These are phyloP conservation scores for Forsythia suspensa DNA, from an alignment of 257 asterid species.

Conservation along the genomic window DNA sequence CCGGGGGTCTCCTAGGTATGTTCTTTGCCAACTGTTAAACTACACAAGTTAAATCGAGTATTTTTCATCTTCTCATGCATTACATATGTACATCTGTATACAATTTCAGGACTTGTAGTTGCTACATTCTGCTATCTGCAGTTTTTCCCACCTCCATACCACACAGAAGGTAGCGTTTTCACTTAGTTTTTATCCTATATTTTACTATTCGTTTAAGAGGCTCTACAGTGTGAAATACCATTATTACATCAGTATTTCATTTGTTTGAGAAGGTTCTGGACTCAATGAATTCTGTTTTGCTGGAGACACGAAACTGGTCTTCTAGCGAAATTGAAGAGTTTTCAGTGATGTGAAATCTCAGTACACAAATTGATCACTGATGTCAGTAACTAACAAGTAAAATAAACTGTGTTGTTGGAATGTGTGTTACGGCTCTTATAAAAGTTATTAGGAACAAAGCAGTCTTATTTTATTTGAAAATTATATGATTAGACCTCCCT, in stretches of 20 bases:
- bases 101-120: conserved; percentile 40
- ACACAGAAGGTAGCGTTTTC: conserved; percentile 33
- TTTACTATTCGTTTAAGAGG: neutral
- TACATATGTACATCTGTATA: neutral
- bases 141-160: conserved; percentile 56
- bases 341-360: no score
- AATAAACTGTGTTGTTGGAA: neutral
- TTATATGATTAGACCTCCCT: neutral
- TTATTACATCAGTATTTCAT: no score
- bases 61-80: neutral
- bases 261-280: neutral
- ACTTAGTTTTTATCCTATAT: neutral
- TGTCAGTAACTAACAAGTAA: no score
- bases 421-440: neutral
- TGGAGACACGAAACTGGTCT: neutral
- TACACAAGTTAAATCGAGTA: neutral
- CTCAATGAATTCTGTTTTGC: neutral
- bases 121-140: conserved; percentile 55
- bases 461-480: no score
- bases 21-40: neutral
- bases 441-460: neutral
- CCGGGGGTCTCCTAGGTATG: conserved; percentile 41
- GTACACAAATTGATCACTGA: no score
- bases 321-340: neutral
- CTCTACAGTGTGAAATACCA: neutral